Base-by-base conservation (phyloP, 495 filamentous ascomycete species). In the Penicillium malachiteum region DNA sequence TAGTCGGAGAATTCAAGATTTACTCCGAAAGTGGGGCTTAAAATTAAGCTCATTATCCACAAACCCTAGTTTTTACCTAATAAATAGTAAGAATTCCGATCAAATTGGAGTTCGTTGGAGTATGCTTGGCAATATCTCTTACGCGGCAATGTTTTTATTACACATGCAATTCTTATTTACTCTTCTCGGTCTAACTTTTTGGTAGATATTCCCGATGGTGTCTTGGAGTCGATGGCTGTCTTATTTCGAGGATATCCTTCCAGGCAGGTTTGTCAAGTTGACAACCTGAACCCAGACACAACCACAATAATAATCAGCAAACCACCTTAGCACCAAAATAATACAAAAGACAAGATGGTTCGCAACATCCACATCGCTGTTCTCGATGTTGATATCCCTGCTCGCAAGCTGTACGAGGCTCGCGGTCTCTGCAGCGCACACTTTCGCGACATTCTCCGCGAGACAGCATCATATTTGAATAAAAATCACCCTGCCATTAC, bases 341-440 rank as follows among this genome's bases (percentile, higher is more conserved):
- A 18, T n/a, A 55, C 39, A 6, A 10, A 8, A 39, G 43, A 48
- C 14, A n/a, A 9, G 48, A 67, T 67, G 60, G 57, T 56, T 42
- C 63, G 49, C 62, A 62, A 54, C 45, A 63, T 71, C 44, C 67
- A 72, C 50, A 59, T 73, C 48, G 69, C 70, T 17, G 60, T 71
- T 42, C 60, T 72, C 34, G 70, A 72, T 53, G 63, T 66, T 35
- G 70, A 72, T 37, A 66, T 72, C 39, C 70, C 70, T 18, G 65
- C 62, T 1, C 70, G 60, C 17, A 18, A 50, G 5, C 57, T 71
- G 8, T 72, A 72, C 52, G 64, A 65, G 33, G 63, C 65, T 8
- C 64, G 66, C 4, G 70, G 70, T 7, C 58, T 72, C 13, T 72
- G 61, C 58, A 72, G 70, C 35, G 61, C 70, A 0, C 70, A 71